A percentile compares a stretch with the other conserved stretches of the same genome.
Evolutionary conservation across 2,329 filamentous ascomycete genomes (phyloP).

Genomic region (Stagonosporopsis chrysanthemi): DNA sequence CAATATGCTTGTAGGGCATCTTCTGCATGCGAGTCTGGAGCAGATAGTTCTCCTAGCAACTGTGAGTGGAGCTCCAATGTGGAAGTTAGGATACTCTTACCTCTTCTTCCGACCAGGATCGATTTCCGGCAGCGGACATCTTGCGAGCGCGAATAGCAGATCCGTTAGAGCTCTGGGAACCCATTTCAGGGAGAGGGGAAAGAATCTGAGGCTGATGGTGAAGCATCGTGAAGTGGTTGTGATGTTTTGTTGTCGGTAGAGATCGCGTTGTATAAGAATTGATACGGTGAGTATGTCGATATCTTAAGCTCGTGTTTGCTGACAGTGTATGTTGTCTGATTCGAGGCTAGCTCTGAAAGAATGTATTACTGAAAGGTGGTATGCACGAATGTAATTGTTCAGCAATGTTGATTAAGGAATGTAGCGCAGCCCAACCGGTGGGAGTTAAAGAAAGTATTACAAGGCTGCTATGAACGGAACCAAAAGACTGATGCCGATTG

Average conservation of each 20-base stretch:
- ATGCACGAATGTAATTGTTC: constrained; percentile 48
- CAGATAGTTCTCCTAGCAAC: constrained; percentile 77
- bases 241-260: constrained; percentile 7
- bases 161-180: constrained; percentile 36
- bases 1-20: constrained; percentile 92
- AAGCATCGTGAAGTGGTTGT: constrained; percentile 37
- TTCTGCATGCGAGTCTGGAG: constrained; percentile 84
- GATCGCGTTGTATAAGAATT: constrained; percentile 42
- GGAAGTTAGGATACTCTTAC: constrained; percentile 54
- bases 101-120: constrained; percentile 88
- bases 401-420: constrained; percentile 59
- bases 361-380: constrained; percentile 46
- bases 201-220: constrained; percentile 51
- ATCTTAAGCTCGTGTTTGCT: constrained; percentile 37
- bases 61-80: constrained; percentile 25
- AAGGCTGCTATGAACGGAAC: constrained; percentile 50
- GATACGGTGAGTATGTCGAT: constrained; percentile 40
- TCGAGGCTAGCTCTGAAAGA: constrained; percentile 50
- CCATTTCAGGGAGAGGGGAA: constrained; percentile 49
- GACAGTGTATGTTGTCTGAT: constrained; percentile 57
- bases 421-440: constrained; percentile 63
- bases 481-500: constrained; percentile 50
- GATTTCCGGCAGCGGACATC: constrained; percentile 74
- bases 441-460: constrained; percentile 58
- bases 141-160: constrained; percentile 72